A percentile compares a stretch with the other conserved stretches of the same genome.
phyloP scores from a whole-genome alignment of 768 basidiomycete species.

The Candolleomyces eurysporus region DNA sequence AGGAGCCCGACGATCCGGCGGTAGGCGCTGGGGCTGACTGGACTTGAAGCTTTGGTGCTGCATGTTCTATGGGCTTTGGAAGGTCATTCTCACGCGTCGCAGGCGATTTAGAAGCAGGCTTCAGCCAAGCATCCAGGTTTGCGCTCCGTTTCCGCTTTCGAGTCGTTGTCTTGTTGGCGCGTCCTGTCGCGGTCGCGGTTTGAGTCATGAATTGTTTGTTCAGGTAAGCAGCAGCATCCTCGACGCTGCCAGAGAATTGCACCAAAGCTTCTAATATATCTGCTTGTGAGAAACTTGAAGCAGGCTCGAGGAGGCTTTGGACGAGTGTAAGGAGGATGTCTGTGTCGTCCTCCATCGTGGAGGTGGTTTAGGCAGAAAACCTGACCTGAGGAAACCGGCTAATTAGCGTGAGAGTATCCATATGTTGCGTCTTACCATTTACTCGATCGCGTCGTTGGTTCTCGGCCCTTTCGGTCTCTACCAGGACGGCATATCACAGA shows the following conservation, averaged over 20 bases:
- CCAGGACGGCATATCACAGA: neutral
- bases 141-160: slow-evolving; percentile 37
- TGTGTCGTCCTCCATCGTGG: slow-evolving; percentile 52
- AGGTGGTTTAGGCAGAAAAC: neutral
- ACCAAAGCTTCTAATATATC: slow-evolving; percentile 60
- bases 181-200: slow-evolving; percentile 8
- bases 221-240: slow-evolving; percentile 41
- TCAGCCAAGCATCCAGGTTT: slow-evolving; percentile 61
- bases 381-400: neutral
- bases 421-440: slow-evolving; percentile 3
- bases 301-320: slow-evolving; percentile 24
- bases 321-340: slow-evolving; percentile 69
- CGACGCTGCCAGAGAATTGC: slow-evolving; percentile 52
- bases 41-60: slow-evolving; percentile 1
- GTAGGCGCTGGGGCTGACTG: slow-evolving; percentile 9
- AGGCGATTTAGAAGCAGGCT: slow-evolving; percentile 19
- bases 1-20: slow-evolving; percentile 3
- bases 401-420: neutral
- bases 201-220: slow-evolving; percentile 25
- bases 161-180: neutral
- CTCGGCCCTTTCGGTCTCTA: neutral
- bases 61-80: neutral
- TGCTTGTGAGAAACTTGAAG: slow-evolving; percentile 23
- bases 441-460: slow-evolving; percentile 1
- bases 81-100: neutral